Base-by-base conservation (phyloP, 2,329 filamentous ascomycete genomes). In the Graphiopsis chlorocephala region DNA sequence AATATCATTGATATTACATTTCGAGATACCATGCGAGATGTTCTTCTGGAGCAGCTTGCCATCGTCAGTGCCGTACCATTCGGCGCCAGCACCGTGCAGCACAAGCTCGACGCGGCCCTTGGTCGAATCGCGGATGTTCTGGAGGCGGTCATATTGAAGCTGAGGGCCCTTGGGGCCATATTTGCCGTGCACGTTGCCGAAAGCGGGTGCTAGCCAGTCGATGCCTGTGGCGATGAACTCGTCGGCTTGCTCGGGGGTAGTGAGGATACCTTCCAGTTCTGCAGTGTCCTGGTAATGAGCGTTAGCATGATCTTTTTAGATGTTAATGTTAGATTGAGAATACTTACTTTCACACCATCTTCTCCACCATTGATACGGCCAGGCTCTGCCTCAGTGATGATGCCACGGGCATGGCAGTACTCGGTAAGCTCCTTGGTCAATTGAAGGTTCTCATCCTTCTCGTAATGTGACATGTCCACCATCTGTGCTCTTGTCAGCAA, bases 1-100 rank as follows among this genome's bases (percentile, higher is more conserved):
- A 38, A 82, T 69, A 72, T 82, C 83, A 68, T 88, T 87, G 2
- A 87, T 83, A 66, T 87, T 88, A 66, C 86, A 76, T 72, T 86
- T 86, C 26, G 80, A 77, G n/a, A 83, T 78, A 0, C 85, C 84
- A 15, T 78, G 77, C 25, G 73, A 72, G 68, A 87, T 85, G 69
- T 85, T 87, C 60, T 75, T 69, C 68, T 77, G 72, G 78, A 85
- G 82, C 3, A 85, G 72, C 28, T 61, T 55, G 35, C 50, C 58
- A n/a, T 82, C 77, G 4, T 79, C 73, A 35, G 31, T 53, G 23
- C 60, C 60, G 1, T 78, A 75, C 66, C 48, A 65, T 15, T 86
- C 86, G 50, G 81, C 82, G 67, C 86, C 86, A 0, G 84, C 86
- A 2, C 85, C 85, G 66, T 88, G 85, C 31, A 87, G 75, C 1